These are phyloP conservation scores for Peronospora farinosa DNA, from an alignment of 352 stramenopile genomes.

Conservation along the genomic window DNA sequence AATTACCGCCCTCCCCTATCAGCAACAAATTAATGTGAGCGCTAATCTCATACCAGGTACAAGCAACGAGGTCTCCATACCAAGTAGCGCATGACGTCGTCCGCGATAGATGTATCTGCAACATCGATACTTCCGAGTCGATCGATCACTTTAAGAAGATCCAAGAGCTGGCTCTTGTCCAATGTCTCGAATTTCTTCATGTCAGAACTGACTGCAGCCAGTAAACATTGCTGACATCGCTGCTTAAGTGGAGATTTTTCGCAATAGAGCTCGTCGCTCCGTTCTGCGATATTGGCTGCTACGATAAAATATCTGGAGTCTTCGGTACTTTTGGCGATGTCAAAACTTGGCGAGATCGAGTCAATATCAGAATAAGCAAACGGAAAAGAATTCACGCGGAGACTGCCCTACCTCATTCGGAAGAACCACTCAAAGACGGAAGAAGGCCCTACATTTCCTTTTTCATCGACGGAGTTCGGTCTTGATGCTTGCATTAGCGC, in stretches of 20 bases:
- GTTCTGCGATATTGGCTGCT: constrained; percentile 49
- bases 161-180: constrained; percentile 27
- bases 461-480: not conserved
- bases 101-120: constrained; percentile 9
- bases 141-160: constrained; percentile 40
- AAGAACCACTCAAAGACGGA: constrained; percentile 76
- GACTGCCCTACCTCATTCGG: constrained; percentile 47
- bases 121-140: constrained; percentile 26
- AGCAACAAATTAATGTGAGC: constrained; percentile 5
- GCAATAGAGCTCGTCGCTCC: constrained; percentile 35
- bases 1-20: constrained; percentile 42
- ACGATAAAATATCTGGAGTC: constrained; percentile 45
- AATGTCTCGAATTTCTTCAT: constrained; percentile 53
- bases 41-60: not conserved
- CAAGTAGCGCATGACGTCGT: constrained; percentile 29
- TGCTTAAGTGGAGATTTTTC: constrained; percentile 32
- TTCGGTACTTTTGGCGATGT: constrained; percentile 55
- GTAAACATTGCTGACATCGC: constrained; percentile 38
- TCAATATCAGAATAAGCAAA: not conserved
- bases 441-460: constrained; percentile 26
- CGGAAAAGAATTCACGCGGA: not conserved
- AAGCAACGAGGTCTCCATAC: constrained; percentile 18
- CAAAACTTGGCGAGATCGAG: constrained; percentile 42
- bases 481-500: constrained; percentile 34
- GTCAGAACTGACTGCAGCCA: constrained; percentile 49